phyloP scores from a whole-genome alignment of 2,329 filamentous ascomycete genomes.

The Cladophialophora yegresii region DNA sequence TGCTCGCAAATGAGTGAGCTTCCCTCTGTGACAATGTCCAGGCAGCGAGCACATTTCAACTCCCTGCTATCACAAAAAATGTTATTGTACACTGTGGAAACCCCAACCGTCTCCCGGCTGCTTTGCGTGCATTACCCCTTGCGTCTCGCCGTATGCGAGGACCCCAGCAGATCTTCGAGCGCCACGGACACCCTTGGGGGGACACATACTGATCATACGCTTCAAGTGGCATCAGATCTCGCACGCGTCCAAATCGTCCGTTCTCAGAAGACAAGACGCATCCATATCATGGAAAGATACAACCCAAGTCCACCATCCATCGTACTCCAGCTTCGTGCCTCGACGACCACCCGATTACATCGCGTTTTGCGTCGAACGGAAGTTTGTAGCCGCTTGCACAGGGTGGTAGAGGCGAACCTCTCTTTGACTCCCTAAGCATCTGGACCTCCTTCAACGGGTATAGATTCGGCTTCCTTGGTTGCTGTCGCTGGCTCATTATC shows the following conservation, averaged over 20 bases:
- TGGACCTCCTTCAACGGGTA: background rate
- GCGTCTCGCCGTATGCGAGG: background rate
- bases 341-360: background rate
- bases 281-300: background rate
- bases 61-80: background rate
- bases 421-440: background rate
- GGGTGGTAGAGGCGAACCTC: background rate
- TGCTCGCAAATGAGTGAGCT: background rate
- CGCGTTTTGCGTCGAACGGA: background rate
- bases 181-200: background rate
- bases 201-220: background rate
- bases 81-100: background rate
- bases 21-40: background rate
- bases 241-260: background rate
- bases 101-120: background rate
- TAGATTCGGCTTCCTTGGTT: background rate
- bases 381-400: background rate
- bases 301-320: background rate
- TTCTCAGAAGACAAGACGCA: background rate
- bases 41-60: background rate
- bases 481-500: background rate
- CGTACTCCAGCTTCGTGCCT: background rate
- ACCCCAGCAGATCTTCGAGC: background rate
- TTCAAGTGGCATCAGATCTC: background rate
- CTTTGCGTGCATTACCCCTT: background rate